phyloP scores from a whole-genome alignment of 2,329 filamentous ascomycete genomes.

The Setomelanomma holmii region DNA sequence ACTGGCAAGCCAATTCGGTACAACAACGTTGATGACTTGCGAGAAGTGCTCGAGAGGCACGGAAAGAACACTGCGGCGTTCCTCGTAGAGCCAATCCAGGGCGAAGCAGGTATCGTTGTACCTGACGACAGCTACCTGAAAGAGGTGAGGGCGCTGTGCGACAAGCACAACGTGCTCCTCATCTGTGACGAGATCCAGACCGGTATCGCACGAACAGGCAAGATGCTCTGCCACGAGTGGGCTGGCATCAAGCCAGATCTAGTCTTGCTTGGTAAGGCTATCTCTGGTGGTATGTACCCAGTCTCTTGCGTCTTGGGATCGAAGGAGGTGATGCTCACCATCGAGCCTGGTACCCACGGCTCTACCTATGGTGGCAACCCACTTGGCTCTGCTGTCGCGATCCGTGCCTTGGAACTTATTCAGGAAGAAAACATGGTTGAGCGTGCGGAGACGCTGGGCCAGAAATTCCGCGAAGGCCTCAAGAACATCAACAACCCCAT shows the following conservation, averaged over 20 bases:
- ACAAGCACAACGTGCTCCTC: conserved; percentile 91
- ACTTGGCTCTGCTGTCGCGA: conserved; percentile 91
- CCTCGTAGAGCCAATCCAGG: conserved; percentile 95
- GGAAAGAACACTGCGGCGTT: conserved; percentile 89
- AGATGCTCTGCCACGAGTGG: conserved; percentile 94
- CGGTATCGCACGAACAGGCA: conserved; percentile 92
- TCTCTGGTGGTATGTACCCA: conserved; percentile 99
- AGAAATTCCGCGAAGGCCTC: conserved; percentile 82
- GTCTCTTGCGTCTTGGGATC: conserved; percentile 89
- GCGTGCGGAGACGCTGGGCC: conserved; percentile 79
- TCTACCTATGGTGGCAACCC: conserved; percentile 99
- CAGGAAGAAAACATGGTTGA: conserved; percentile 89
- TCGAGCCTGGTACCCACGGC: conserved; percentile 96
- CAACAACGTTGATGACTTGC: conserved; percentile 83
- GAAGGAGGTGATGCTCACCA: conserved; percentile 91
- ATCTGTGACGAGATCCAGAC: conserved; percentile 99
- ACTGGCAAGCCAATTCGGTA: conserved; percentile 83
- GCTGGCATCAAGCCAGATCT: conserved; percentile 93
- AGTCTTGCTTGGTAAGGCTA: conserved; percentile 94
- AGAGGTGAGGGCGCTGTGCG: conserved; percentile 83
- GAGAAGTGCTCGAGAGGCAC: conserved; percentile 78
- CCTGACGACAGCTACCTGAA: conserved; percentile 87
- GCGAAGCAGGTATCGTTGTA: conserved; percentile 95
- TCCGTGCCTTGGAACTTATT: conserved; percentile 91
- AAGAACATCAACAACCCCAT: conserved; percentile 78